phyloP scores from a whole-genome alignment of 495 filamentous ascomycete species.

The Lasiosphaeria hispida region DNA sequence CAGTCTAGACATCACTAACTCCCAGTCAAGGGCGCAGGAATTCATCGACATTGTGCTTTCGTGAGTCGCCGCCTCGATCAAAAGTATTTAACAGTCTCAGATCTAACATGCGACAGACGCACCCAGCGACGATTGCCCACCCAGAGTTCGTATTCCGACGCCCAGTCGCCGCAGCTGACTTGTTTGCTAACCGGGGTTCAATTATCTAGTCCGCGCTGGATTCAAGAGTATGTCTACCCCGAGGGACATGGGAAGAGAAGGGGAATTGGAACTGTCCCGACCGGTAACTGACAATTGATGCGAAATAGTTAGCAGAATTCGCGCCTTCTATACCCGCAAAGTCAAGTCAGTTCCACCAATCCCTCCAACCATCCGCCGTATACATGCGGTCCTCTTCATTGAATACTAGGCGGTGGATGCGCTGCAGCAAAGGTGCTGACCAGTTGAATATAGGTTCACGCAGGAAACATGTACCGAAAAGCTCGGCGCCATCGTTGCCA shows the following conservation, averaged over 20 bases:
- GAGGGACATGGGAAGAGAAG: not conserved
- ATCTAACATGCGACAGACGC: slow-evolving; percentile 48
- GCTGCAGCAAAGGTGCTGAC: slow-evolving; percentile 13
- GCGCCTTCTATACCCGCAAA: slow-evolving; percentile 95
- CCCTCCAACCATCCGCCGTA: slow-evolving; percentile 16
- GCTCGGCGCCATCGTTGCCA: slow-evolving; percentile 81
- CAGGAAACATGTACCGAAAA: slow-evolving; percentile 96
- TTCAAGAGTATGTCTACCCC: slow-evolving; percentile 67
- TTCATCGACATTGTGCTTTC: slow-evolving; percentile 92
- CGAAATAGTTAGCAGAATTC: slow-evolving; percentile 72
- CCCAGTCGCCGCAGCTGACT: not conserved
- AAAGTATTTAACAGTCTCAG: not conserved
- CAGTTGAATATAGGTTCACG: slow-evolving; percentile 58
- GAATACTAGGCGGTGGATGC: not conserved
- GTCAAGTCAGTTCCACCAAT: slow-evolving; percentile 63
- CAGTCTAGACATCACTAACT: slow-evolving; percentile 8
- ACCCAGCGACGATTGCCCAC: slow-evolving; percentile 94
- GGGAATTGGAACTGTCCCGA: not conserved
- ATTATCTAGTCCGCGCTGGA: slow-evolving; percentile 65
- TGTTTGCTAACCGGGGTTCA: slow-evolving; percentile 19
- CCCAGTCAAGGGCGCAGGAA: slow-evolving; percentile 56
- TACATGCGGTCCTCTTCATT: slow-evolving; percentile 36
- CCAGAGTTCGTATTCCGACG: slow-evolving; percentile 53
- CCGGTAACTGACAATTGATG: slow-evolving; percentile 8
- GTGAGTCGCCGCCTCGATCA: slow-evolving; percentile 18